phyloP scores from a whole-genome alignment of 75 land plant species.

The Pinus tabuliformis region DNA sequence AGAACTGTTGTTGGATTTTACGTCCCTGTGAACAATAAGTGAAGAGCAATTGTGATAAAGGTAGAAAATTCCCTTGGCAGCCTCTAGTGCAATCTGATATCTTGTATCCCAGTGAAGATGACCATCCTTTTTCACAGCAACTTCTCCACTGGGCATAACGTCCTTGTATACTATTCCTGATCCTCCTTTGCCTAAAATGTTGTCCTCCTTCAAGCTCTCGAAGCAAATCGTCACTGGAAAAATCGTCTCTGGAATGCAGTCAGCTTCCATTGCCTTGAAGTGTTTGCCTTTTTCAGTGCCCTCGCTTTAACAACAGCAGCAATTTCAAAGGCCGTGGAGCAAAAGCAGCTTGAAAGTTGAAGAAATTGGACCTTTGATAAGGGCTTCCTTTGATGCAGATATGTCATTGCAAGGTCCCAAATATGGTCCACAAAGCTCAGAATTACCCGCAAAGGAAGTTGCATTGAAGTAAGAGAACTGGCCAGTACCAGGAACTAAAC shows the following conservation, averaged over 20 bases:
- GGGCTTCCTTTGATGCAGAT: background rate
- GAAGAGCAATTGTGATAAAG: slow-evolving; percentile 89
- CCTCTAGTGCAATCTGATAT: slow-evolving; percentile 69
- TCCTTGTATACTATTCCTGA: too few relatives aligned
- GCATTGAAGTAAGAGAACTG: too few relatives aligned
- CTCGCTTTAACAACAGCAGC: background rate
- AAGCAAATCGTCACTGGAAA: slow-evolving; percentile 8
- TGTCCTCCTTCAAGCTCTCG: slow-evolving; percentile 70
- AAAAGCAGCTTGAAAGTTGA: too few relatives aligned
- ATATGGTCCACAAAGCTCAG: background rate
- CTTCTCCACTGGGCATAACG: slow-evolving; percentile 58
- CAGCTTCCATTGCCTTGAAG: too few relatives aligned
- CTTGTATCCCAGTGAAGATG: slow-evolving; percentile 61
- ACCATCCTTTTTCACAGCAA: slow-evolving; percentile 75
- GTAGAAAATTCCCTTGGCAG: slow-evolving; percentile 85
- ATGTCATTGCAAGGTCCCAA: slow-evolving; percentile 28
- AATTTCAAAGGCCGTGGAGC: slow-evolving; percentile 31
- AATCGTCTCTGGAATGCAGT: slow-evolving; percentile 15
- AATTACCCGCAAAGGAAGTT: background rate
- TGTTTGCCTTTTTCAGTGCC: slow-evolving; percentile 32
- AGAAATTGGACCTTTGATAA: slow-evolving; percentile 7
- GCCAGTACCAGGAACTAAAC: too few relatives aligned
- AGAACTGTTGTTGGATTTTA: slow-evolving; percentile 90
- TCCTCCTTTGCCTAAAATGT: slow-evolving; percentile 48
- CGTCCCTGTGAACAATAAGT: slow-evolving; percentile 77